Base-by-base conservation (phyloP, 2,329 filamentous ascomycete species). In the Gremmenia infestans region DNA sequence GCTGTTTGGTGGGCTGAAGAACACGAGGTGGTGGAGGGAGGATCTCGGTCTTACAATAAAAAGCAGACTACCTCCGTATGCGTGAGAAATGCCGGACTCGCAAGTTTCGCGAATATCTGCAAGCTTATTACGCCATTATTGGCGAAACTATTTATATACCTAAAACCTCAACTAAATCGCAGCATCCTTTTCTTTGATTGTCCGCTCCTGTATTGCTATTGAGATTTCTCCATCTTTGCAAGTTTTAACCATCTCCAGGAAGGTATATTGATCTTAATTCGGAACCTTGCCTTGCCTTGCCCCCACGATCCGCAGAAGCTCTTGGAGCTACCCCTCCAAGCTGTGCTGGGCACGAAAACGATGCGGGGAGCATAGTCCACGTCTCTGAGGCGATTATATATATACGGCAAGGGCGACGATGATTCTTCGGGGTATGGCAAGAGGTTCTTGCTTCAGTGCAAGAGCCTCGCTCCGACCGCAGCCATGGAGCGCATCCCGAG, bases 381-480 rank as follows among this genome's bases (percentile, higher is more conserved):
- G 55, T 50, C 47, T 52, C 52, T 52, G 54, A 37, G 60, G 59
- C 54, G 58, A 66, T 59, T 54, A 50, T 17, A 51, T 35, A 52
- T 50, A 45, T 48, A 43, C 22, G 48, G 52, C 40, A 47, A 54
- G 53, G 23, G 46, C 51, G 49, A 65, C 50, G 8, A 71, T 70
- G 67, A 67, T 69, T 36, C 35, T 66, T 45, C 62, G 64, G 55
- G 60, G 54, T 55, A 58, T 70, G 36, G 49, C 60, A 23, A 60
- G 61, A 66, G 63, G 63, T 63, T 61, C 63, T 51, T 68, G 65
- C 63, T 63, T 63, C 42, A 55, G 48, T 45, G 58, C 57, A 54
- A 66, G 64, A 64, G 57, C 57, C 52, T 55, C 59, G 15, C 35
- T 62, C 11, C 60, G 55, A 47, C 54, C 59, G 8, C 60, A 60